Percentiles rank a stretch among this genome's conserved stretches.
phyloP scores from a whole-genome alignment of 441 rosid genomes.

The Eutrema salsugineum region DNA sequence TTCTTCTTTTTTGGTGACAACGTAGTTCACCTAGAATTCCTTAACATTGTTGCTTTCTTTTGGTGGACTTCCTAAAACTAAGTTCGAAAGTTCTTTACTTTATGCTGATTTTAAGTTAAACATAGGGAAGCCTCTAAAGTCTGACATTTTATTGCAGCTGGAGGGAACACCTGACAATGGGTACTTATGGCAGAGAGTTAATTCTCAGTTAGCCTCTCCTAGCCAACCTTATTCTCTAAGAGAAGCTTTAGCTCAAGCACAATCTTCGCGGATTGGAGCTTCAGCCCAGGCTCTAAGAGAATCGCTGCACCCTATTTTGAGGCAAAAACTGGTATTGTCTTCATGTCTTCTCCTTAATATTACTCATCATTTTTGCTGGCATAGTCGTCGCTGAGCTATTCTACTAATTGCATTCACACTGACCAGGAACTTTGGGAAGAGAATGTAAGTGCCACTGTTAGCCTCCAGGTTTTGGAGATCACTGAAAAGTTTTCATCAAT shows the following conservation, averaged over 20 bases:
- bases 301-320: conserved; percentile 93
- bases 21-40: conserved; percentile 2
- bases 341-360: background rate
- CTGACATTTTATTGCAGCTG: conserved; percentile 51
- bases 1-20: background rate
- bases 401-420: conserved; percentile 20
- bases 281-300: conserved; percentile 98
- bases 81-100: background rate
- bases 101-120: background rate
- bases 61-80: conserved; percentile 5
- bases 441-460: conserved; percentile 94
- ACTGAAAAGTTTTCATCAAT: conserved; percentile 83
- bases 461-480: conserved; percentile 98
- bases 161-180: conserved; percentile 98
- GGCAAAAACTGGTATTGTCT: conserved; percentile 84
- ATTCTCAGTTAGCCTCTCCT: conserved; percentile 98
- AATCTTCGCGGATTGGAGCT: conserved; percentile 98
- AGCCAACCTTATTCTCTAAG: conserved; percentile 98
- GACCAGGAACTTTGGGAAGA: conserved; percentile 99
- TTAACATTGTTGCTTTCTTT: background rate
- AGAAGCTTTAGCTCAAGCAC: conserved; percentile 99
- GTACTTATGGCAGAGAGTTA: conserved; percentile 95
- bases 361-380: conserved; percentile 13
- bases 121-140: background rate
- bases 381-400: conserved; percentile 4